These are phyloP conservation scores for Paraphaeosphaeria minitans DNA, from an alignment of 2,329 filamentous ascomycete genomes.

Conservation along the genomic window DNA sequence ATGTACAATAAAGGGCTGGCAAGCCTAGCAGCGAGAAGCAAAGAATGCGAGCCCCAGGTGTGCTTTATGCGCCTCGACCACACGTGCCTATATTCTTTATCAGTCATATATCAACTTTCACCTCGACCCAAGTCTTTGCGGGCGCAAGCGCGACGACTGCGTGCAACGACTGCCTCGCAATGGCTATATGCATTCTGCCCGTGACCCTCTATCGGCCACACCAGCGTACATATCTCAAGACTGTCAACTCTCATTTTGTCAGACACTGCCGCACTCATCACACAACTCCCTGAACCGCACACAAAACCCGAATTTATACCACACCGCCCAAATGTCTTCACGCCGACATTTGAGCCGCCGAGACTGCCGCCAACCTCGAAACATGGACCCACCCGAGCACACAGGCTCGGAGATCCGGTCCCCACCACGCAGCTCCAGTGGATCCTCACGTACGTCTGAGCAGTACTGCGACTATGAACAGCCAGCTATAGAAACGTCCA, in stretches of 20 bases:
- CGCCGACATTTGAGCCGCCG: not conserved
- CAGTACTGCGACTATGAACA: too few relatives aligned
- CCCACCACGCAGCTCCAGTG: not conserved
- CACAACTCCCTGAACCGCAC: not conserved
- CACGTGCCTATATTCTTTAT: not conserved
- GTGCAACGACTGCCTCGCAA: too few relatives aligned
- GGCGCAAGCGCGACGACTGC: too few relatives aligned
- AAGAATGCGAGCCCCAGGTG: not conserved
- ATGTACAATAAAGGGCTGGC: not conserved
- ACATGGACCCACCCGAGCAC: not conserved
- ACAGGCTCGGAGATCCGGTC: not conserved
- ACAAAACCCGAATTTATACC: too few relatives aligned
- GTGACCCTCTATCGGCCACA: too few relatives aligned
- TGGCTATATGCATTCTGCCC: too few relatives aligned
- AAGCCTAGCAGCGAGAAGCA: not conserved
- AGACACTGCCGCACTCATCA: not conserved
- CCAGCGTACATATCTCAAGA: too few relatives aligned
- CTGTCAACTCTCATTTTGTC: not conserved
- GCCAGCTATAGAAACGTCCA: not conserved
- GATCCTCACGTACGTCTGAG: too few relatives aligned
- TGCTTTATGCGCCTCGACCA: not conserved
- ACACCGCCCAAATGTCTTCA: not conserved
- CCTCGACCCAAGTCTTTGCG: not conserved
- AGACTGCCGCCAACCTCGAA: not conserved
- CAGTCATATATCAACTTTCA: not conserved